Base-by-base conservation (phyloP, 108 stramenopile genomes). In the Nannochloropsis oceanica region DNA sequence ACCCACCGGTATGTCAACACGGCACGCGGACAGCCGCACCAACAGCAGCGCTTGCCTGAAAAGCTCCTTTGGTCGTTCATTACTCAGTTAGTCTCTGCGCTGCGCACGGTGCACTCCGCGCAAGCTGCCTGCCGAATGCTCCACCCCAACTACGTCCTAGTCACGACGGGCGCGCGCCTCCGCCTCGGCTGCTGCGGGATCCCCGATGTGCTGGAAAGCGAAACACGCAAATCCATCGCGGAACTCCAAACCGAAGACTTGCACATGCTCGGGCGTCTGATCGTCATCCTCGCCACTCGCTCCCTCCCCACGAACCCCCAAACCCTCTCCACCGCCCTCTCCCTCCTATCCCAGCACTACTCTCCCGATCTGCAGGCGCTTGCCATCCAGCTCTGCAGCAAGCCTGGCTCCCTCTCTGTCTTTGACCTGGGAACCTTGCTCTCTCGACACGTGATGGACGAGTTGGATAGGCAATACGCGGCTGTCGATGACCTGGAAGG, bases 151-250 rank as follows among this genome's bases (percentile, higher is more conserved):
- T 90, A 84, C 80, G 83, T 92, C 42, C 59, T 79, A 44, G 85
- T 80, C 80, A 81, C 42, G 87, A 85, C 91, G 84, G 91, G 84
- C 27, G 81, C 92, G 34, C 89, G 94, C 27, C 89, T 97, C 79
- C 89, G 93, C 26, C 86, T 95, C 26, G 94, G 93, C 88, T 94
- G 95, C 84, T 73, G 94, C 12, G 96, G 95, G 13, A 90, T 96
- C 59, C 82, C 93, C 11, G 95, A 97, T 85, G 94, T 94, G 7
- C 86, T 97, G 79, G 96, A 97, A 92, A 96, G 92, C 84, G 96
- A 97, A 89, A 93, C 93, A 50, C 85, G 91, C 13, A 84, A 95
- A 84, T 90, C 89, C 50, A 59, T 87, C 11, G 87, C 84, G 43
- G 95, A 94, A 25, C 91, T 97, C 86, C 95, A 95, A 87, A 84